These are phyloP conservation scores for Verbena officinalis DNA, from an alignment of 257 asterid species.

Conservation along the genomic window DNA sequence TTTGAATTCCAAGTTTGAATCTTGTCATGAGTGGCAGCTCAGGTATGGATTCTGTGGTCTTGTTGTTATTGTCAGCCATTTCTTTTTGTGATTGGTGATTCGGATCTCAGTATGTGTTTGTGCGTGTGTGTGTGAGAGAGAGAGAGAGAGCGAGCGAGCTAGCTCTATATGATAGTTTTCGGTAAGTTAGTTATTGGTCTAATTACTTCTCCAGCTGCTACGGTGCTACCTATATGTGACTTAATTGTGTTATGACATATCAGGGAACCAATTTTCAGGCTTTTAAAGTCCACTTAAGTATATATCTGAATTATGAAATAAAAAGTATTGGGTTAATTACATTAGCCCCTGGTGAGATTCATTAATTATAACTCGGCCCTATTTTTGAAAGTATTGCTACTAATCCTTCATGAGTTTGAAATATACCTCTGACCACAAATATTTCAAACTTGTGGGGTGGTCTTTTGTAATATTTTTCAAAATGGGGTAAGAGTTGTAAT, in stretches of 20 bases:
- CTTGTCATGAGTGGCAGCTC: constrained; percentile 33
- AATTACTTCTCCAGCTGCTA: neutral
- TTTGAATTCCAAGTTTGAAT: constrained; percentile 18
- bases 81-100: constrained; percentile 8
- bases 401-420: too few relatives aligned
- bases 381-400: too few relatives aligned
- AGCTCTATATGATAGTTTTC: neutral
- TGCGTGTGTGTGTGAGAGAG: neutral
- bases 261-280: too few relatives aligned
- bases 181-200: neutral
- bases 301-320: too few relatives aligned
- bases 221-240: neutral
- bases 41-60: neutral
- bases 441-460: too few relatives aligned
- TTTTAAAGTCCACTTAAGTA: too few relatives aligned
- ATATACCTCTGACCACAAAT: too few relatives aligned
- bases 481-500: too few relatives aligned
- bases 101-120: neutral
- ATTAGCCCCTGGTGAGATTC: too few relatives aligned
- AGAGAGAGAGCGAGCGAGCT: neutral
- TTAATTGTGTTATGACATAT: neutral
- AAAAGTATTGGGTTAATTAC: too few relatives aligned
- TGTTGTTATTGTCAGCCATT: constrained; percentile 23
- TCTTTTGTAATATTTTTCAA: too few relatives aligned
- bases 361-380: too few relatives aligned